Percentiles rank a stretch among this genome's conserved stretches.
Conservation (phyloP, 805 yeast species). For the Yarrowia hollandica region DNA sequence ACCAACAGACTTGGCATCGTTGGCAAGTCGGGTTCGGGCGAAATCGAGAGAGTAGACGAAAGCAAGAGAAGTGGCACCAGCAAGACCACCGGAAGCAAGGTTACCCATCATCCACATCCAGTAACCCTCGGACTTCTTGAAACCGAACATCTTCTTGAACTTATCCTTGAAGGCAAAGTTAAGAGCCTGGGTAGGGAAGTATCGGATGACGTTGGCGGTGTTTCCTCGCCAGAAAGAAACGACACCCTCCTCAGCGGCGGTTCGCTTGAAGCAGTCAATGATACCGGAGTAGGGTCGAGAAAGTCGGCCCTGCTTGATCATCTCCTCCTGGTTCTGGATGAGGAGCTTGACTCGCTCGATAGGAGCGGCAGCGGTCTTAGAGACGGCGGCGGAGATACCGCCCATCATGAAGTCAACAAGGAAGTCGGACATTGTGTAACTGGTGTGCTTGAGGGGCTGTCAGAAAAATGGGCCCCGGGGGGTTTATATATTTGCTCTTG, state of each 20-base stretch:
- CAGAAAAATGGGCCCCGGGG: slow-evolving; percentile 2
- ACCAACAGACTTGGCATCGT: slow-evolving; percentile 61
- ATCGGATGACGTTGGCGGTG: slow-evolving; percentile 98
- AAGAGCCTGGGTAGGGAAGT: slow-evolving; percentile 99
- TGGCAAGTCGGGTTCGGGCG: slow-evolving; percentile 98
- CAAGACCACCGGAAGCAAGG: slow-evolving; percentile 98
- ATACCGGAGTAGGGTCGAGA: slow-evolving; percentile 86
- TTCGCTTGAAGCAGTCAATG: slow-evolving; percentile 89
- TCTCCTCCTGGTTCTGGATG: slow-evolving; percentile 97
- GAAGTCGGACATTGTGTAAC: slow-evolving; percentile 33
- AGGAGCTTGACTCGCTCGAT: slow-evolving; percentile 95
- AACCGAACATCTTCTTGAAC: slow-evolving; percentile 93
- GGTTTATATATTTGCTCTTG: slow-evolving; percentile 10
- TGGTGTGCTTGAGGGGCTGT: background rate
- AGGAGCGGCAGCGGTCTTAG: slow-evolving; percentile 97
- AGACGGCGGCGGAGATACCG: slow-evolving; percentile 98
- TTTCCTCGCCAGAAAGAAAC: slow-evolving; percentile 98
- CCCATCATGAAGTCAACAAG: slow-evolving; percentile 59
- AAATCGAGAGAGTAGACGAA: slow-evolving; percentile 96
- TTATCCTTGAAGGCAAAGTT: slow-evolving; percentile 98
- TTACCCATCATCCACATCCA: slow-evolving; percentile 95
- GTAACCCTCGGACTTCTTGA: slow-evolving; percentile 94
- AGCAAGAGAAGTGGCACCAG: slow-evolving; percentile 93
- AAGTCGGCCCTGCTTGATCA: slow-evolving; percentile 96
- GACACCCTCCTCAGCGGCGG: slow-evolving; percentile 90